These are phyloP conservation scores for Erythrophleum ivorense DNA, from an alignment of 331 rosid genomes.

Conservation along the genomic window DNA sequence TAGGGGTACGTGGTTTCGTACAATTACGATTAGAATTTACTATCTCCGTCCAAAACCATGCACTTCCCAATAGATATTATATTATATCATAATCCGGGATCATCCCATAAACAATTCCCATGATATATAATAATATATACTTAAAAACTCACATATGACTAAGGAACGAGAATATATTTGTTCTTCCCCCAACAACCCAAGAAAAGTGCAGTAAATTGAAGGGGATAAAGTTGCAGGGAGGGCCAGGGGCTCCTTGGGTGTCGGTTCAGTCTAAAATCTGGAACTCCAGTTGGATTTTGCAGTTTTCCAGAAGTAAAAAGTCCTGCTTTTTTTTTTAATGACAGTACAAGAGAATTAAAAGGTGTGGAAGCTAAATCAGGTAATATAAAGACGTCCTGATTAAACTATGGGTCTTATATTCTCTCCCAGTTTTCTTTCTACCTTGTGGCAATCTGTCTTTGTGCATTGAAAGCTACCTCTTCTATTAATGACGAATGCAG, in stretches of 20 bases:
- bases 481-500: constrained; percentile 56
- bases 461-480: constrained; percentile 55
- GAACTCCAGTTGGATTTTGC: constrained; percentile 50
- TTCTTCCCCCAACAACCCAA: constrained; percentile 38
- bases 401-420: constrained; percentile 47
- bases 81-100: neutral
- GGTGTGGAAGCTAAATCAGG: constrained; percentile 48
- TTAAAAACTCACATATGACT: neutral
- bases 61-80: constrained; percentile 8
- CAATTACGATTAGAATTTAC: neutral
- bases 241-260: constrained; percentile 14
- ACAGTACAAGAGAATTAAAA: constrained; percentile 45
- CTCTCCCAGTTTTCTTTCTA: constrained; percentile 43
- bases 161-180: neutral
- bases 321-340: constrained; percentile 36
- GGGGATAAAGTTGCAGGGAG: constrained; percentile 27
- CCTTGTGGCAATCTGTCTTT: constrained; percentile 46
- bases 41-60: constrained; percentile 27
- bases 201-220: constrained; percentile 29
- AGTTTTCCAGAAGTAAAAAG: constrained; percentile 34
- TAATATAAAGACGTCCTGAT: constrained; percentile 40
- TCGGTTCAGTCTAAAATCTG: constrained; percentile 32
- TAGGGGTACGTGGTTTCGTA: neutral
- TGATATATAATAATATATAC: neutral
- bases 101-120: constrained; percentile 12